These are phyloP conservation scores for Wallacemonas sp. DNA, from an alignment of 208 protist species.

Conservation along the genomic window DNA sequence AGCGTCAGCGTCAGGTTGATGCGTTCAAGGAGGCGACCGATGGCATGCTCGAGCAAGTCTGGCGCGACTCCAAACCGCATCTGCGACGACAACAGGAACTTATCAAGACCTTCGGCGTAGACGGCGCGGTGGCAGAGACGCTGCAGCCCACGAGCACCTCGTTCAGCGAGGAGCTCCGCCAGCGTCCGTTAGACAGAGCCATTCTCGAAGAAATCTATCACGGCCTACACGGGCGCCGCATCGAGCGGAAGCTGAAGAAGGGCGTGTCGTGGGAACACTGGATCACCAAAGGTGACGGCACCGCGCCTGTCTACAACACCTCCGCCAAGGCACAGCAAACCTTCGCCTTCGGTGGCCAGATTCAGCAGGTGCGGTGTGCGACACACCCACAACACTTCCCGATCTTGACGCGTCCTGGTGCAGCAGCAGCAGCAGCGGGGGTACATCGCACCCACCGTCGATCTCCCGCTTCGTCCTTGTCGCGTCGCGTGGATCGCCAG, in stretches of 20 bases:
- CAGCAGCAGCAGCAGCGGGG: not conserved
- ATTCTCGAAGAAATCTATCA: conserved; percentile 92
- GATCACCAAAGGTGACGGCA: conserved; percentile 91
- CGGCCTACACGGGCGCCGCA: conserved; percentile 77
- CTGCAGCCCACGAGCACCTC: conserved; percentile 57
- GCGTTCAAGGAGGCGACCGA: conserved; percentile 40
- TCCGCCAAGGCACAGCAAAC: conserved; percentile 82
- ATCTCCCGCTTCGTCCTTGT: not conserved
- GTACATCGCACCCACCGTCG: not conserved
- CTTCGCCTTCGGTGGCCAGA: conserved; percentile 82
- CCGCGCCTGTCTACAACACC: conserved; percentile 79
- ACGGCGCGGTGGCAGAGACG: conserved; percentile 78
- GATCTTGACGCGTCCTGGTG: conserved; percentile 15
- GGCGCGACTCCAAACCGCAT: conserved; percentile 74
- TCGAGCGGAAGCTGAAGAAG: conserved; percentile 81
- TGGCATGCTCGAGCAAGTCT: conserved; percentile 36
- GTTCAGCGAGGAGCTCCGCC: conserved; percentile 68
- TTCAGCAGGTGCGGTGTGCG: conserved; percentile 44
- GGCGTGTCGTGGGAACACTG: conserved; percentile 90
- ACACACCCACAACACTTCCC: conserved; percentile 77
- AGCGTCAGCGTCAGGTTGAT: conserved; percentile 59
- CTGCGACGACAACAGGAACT: conserved; percentile 73
- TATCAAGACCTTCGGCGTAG: conserved; percentile 66
- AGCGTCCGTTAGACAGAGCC: conserved; percentile 76
- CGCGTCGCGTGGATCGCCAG: conserved; percentile 1